Conservation (phyloP, 495 filamentous ascomycete species). For the Lasiosphaeria hispida region DNA sequence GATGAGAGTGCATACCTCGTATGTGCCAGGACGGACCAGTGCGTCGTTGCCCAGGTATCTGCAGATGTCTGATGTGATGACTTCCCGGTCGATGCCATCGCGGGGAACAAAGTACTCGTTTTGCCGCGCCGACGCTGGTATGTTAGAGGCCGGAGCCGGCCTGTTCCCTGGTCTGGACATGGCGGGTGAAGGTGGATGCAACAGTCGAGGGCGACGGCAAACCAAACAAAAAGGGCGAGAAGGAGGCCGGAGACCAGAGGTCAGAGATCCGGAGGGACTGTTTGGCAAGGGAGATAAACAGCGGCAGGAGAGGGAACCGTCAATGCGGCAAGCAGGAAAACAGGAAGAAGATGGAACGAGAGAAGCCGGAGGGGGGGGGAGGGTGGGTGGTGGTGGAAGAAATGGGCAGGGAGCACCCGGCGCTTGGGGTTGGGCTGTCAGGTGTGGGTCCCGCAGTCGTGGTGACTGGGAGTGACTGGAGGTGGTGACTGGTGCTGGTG, state of each 20-base stretch:
- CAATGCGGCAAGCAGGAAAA: constrained; percentile 19
- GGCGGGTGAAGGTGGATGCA: neutral
- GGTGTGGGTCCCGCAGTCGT: constrained; percentile 18
- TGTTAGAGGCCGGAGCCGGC: constrained; percentile 39
- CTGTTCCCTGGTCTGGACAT: constrained; percentile 33
- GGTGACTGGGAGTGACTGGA: constrained; percentile 4
- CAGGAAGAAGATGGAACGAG: constrained; percentile 20
- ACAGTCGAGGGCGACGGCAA: constrained; percentile 1
- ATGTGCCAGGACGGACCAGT: constrained; percentile 77
- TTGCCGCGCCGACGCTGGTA: constrained; percentile 49
- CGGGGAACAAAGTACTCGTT: constrained; percentile 87
- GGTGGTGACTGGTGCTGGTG: constrained; percentile 1
- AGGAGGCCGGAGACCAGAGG: neutral
- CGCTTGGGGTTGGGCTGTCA: constrained; percentile 35
- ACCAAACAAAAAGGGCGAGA: no score
- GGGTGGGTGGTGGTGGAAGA: constrained; percentile 26
- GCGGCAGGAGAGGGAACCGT: constrained; percentile 20
- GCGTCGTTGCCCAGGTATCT: constrained; percentile 92
- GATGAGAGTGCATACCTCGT: constrained; percentile 60
- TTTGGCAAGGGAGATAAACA: neutral
- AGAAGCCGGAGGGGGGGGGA: constrained; percentile 18
- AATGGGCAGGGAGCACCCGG: constrained; percentile 26
- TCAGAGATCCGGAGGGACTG: neutral
- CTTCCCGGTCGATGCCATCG: constrained; percentile 87
- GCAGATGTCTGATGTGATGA: constrained; percentile 93